Percentiles rank a stretch among this genome's conserved stretches.
Conservation (phyloP, 108 stramenopile genomes). For the Cyclotella choctawhatcheeana region DNA sequence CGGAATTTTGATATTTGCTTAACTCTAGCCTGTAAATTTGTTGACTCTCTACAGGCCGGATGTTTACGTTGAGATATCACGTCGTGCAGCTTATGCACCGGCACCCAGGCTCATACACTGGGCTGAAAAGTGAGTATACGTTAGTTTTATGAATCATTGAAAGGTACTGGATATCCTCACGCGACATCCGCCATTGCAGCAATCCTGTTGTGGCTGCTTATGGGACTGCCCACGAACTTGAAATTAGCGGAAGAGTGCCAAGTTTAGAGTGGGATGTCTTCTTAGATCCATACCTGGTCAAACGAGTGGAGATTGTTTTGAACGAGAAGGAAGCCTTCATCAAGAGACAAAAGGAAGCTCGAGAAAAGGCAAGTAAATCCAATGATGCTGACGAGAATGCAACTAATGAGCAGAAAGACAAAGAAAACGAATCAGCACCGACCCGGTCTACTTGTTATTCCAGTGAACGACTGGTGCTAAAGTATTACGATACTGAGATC, state of each 20-base stretch:
- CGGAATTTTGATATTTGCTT: no score
- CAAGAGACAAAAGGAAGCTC: constrained; percentile 39
- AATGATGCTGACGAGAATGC: constrained; percentile 7
- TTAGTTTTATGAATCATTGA: background rate
- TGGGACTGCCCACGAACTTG: constrained; percentile 72
- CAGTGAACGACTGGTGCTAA: constrained; percentile 54
- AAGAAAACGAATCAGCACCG: constrained; percentile 14
- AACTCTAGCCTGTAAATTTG: no score
- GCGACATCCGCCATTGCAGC: constrained; percentile 5
- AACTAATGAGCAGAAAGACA: constrained; percentile 14
- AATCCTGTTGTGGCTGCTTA: constrained; percentile 91
- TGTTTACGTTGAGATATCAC: constrained; percentile 85
- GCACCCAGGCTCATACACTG: constrained; percentile 82
- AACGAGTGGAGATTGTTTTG: constrained; percentile 70
- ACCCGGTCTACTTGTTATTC: constrained; percentile 19
- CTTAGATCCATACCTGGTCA: constrained; percentile 76
- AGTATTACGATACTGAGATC: constrained; percentile 69
- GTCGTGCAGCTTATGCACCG: constrained; percentile 66
- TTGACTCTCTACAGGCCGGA: no score
- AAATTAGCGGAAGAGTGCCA: constrained; percentile 60
- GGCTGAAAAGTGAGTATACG: constrained; percentile 73
- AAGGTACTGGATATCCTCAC: background rate
- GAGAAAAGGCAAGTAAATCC: constrained; percentile 16
- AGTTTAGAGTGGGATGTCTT: constrained; percentile 86
- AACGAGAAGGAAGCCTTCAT: constrained; percentile 63